These are phyloP conservation scores for Mycosphaerelloides madeirae DNA, from an alignment of 2,329 filamentous ascomycete species.

Conservation along the genomic window DNA sequence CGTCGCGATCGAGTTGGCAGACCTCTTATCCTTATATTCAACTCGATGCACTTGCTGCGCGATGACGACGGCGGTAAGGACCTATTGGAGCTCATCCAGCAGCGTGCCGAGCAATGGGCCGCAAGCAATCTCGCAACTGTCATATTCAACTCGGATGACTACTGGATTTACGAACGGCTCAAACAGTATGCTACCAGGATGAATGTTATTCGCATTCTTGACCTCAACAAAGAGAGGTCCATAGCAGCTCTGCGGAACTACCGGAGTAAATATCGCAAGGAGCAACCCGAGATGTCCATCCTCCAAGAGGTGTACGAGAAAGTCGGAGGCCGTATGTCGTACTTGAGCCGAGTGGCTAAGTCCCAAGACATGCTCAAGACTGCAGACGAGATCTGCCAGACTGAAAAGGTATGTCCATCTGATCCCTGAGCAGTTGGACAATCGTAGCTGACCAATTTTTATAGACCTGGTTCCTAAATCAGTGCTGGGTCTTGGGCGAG, in stretches of 20 bases:
- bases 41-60: conserved; percentile 84
- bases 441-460: neutral
- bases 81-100: conserved; percentile 88
- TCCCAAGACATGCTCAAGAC: conserved; percentile 71
- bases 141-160: conserved; percentile 95
- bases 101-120: conserved; percentile 94
- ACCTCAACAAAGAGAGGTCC: conserved; percentile 74
- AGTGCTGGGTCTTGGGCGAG: conserved; percentile 69
- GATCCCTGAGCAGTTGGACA: neutral
- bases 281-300: conserved; percentile 49
- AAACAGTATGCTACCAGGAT: conserved; percentile 91
- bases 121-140: conserved; percentile 84
- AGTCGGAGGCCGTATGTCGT: conserved; percentile 83
- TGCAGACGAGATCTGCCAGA: conserved; percentile 66
- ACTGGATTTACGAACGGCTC: conserved; percentile 94
- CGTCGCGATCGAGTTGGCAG: conserved; percentile 57
- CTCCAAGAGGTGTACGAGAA: conserved; percentile 78
- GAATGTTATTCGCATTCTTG: conserved; percentile 82
- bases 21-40: conserved; percentile 89
- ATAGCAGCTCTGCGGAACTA: conserved; percentile 73
- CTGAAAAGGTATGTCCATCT: conserved; percentile 50
- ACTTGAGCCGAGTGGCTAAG: conserved; percentile 86
- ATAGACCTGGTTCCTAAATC: conserved; percentile 68
- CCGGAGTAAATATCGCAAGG: conserved; percentile 69
- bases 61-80: conserved; percentile 92